Percentiles rank a stretch among this genome's conserved stretches.
phyloP scores from a whole-genome alignment of 192 early-diverging fungal species.

The Coemansia umbellata region DNA sequence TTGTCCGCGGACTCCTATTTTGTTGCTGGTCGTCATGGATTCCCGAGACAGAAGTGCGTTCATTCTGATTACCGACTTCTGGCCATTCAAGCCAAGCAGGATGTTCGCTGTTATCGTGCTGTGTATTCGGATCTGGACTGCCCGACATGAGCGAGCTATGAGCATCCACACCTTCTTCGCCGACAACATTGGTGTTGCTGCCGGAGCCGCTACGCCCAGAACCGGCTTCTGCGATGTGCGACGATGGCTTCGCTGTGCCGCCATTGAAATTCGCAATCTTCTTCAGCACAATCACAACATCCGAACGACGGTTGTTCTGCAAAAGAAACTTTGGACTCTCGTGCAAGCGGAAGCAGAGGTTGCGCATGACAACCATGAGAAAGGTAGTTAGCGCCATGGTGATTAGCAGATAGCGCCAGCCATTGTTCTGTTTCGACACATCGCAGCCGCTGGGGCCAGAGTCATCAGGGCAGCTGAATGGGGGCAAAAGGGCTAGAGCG shows the following conservation, averaged over 20 bases:
- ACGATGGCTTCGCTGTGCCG: conserved; percentile 10
- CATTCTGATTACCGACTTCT: conserved; percentile 4
- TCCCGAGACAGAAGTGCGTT: not conserved
- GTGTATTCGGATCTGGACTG: not conserved
- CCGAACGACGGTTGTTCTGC: conserved; percentile 57
- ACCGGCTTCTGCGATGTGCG: conserved; percentile 1
- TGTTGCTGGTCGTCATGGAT: not conserved
- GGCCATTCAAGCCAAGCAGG: conserved; percentile 48
- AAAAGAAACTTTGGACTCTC: conserved; percentile 82
- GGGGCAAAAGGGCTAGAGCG: conserved; percentile 64
- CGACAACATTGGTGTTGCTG: not conserved
- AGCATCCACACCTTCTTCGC: not conserved
- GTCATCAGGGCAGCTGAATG: conserved; percentile 60
- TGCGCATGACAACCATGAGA: conserved; percentile 67
- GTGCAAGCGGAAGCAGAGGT: conserved; percentile 62
- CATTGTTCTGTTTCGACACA: conserved; percentile 61
- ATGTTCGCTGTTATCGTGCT: conserved; percentile 9
- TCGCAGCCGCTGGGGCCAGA: conserved; percentile 42
- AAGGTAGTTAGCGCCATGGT: conserved; percentile 59
- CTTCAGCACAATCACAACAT: conserved; percentile 64
- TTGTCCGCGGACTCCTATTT: not conserved
- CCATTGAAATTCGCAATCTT: conserved; percentile 66
- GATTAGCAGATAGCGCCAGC: conserved; percentile 77
- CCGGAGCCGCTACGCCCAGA: not conserved
- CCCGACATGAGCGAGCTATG: conserved; percentile 9